Evolutionary conservation across 169 alveolate species (phyloP), one percentile per base, ranked within the genome.

Genomic region (Perkinsus olseni): DNA sequence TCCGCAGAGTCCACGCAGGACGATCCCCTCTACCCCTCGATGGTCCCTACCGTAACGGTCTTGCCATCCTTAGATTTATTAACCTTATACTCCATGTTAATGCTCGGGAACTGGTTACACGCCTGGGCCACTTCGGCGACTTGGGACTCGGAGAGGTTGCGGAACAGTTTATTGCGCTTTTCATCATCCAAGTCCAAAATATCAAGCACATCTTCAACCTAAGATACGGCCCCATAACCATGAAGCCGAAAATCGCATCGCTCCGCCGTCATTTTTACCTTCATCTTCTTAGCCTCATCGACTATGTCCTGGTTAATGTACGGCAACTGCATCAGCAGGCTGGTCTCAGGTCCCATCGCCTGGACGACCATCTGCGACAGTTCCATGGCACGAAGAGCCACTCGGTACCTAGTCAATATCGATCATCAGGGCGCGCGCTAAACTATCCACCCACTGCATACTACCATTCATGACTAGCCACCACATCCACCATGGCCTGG

Each of bases 401-500:
- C 82, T 62, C 82, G 82, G 82, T 62, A 62, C 82, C 82, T 62
- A 62, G 17, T 6, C 82, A 13, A 62, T 21, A 62, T 62, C 82
- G 82, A 62, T 62, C 82, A 62, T 24, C 31, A 0, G 82, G 82
- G 82, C 82, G 82, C 82, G 82, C 82, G 82, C 82, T 62, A 62
- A 62, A 62, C 28, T 6, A 62, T 62, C 82, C 50, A 3, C 50
- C 21, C 11, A 40, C 3, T 40, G 99, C 98, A 48, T 96, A 96
- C 94, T 98, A 97, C 98, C 98, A 98, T 74, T 99, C 99, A 96
- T 98, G 97, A 92, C 99, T 97, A 93, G 99, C 96, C 11, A 99
- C 97, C 82, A 99, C 99, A 94, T 99, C 99, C 36, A 99, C 99
- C 96, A 99, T 95, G 11, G 99, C 99, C 95, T 98, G 99, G 37